These are phyloP conservation scores for Cladosporium sp. DNA, from an alignment of 2,329 filamentous ascomycete species.

Conservation along the genomic window DNA sequence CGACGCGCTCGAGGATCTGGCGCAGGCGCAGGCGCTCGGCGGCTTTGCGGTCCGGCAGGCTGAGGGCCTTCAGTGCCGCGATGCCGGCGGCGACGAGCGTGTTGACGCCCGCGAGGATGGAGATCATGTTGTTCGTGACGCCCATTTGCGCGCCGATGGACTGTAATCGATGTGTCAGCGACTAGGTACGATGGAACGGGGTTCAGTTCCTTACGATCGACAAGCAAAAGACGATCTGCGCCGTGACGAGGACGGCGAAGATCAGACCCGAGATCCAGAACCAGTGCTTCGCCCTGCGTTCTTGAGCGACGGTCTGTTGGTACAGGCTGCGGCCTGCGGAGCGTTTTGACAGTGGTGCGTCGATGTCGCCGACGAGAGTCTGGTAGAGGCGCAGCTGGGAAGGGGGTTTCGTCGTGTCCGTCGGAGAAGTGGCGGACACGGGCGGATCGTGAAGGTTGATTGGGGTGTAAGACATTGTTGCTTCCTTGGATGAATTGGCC, in stretches of 20 bases:
- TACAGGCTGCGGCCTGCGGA: not conserved
- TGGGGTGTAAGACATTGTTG: too few species aligned
- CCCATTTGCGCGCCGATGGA: constrained; percentile 12
- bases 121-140: constrained; percentile 9
- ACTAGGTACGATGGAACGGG: not conserved
- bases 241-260: constrained; percentile 5
- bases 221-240: constrained; percentile 13
- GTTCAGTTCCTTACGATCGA: not conserved
- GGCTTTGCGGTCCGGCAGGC: constrained; percentile 13
- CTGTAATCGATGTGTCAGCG: not conserved
- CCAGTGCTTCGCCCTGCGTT: constrained; percentile 2
- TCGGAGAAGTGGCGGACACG: too few species aligned
- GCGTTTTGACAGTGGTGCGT: not conserved
- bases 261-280: constrained; percentile 1
- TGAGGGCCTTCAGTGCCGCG: constrained; percentile 12
- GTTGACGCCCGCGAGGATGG: constrained; percentile 12
- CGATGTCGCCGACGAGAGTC: constrained; percentile 60
- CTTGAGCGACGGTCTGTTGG: constrained; percentile 1
- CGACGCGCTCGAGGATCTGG: constrained; percentile 9
- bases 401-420: constrained; percentile 40
- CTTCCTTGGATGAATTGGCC: too few species aligned
- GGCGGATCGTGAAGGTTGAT: too few species aligned
- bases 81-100: constrained; percentile 13
- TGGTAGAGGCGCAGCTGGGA: constrained; percentile 56
- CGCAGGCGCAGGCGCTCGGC: constrained; percentile 10